Evolutionary conservation across 805 yeast genomes (phyloP).

Genomic region (Kluyveromyces starmeri): DNA sequence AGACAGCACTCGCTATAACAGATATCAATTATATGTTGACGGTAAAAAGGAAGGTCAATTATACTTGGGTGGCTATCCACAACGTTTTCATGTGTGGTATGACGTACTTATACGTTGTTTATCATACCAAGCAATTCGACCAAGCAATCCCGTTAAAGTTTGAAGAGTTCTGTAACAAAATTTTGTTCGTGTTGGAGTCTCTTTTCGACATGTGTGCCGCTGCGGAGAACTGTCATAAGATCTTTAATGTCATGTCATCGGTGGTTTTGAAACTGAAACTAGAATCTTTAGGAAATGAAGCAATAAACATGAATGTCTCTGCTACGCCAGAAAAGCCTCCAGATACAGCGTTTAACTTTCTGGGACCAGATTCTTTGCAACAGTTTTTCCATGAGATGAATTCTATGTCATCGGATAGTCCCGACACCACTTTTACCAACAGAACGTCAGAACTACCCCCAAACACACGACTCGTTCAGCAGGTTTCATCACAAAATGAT

Average conservation of each 20-base stretch:
- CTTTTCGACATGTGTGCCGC: slow-evolving; percentile 69
- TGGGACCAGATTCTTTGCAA: slow-evolving; percentile 7
- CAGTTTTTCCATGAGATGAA: slow-evolving; percentile 7
- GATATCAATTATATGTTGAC: slow-evolving; percentile 51
- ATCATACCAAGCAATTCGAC: slow-evolving; percentile 53
- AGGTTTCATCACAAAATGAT: slow-evolving; percentile 29
- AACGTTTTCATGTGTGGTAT: slow-evolving; percentile 85
- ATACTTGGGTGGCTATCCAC: slow-evolving; percentile 91
- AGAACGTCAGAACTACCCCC: background rate
- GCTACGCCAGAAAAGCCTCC: slow-evolving; percentile 2
- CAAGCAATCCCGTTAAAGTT: slow-evolving; percentile 39
- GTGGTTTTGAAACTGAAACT: slow-evolving; percentile 53
- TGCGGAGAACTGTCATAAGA: slow-evolving; percentile 60
- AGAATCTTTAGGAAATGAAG: slow-evolving; percentile 8
- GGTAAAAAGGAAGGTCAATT: slow-evolving; percentile 54
- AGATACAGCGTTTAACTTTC: slow-evolving; percentile 6
- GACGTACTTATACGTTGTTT: slow-evolving; percentile 68
- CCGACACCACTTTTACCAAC: no score
- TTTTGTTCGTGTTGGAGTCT: slow-evolving; percentile 50
- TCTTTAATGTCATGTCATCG: slow-evolving; percentile 61
- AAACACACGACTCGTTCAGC: background rate
- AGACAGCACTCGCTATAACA: slow-evolving; percentile 60
- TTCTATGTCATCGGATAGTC: slow-evolving; percentile 12
- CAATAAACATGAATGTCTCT: slow-evolving; percentile 2
- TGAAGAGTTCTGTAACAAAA: slow-evolving; percentile 39